Conservation (phyloP, 371 early-diverging fungal species). For the Mortierella sp. region DNA sequence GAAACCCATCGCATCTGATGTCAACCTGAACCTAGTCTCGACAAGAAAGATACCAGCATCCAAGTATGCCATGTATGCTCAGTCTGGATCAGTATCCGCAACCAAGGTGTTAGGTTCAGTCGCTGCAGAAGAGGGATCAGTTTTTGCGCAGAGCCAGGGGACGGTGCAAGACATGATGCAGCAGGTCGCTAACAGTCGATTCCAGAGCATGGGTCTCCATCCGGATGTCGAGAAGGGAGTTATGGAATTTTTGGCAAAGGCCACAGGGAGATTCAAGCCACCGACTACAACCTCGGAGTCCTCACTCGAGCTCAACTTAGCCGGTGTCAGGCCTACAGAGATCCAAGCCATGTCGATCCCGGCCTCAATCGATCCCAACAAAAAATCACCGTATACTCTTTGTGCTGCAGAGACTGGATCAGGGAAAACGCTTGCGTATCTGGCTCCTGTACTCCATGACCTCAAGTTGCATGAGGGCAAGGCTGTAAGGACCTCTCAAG, state of each 20-base stretch:
- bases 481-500: slow-evolving; percentile 66
- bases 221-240: slow-evolving; percentile 66
- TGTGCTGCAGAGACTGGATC: slow-evolving; percentile 98
- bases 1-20: slow-evolving; percentile 60
- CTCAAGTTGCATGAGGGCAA: slow-evolving; percentile 79
- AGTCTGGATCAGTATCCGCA: slow-evolving; percentile 4
- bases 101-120: background rate
- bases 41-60: slow-evolving; percentile 31
- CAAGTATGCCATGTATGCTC: slow-evolving; percentile 27
- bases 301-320: background rate
- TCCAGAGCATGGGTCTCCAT: slow-evolving; percentile 72
- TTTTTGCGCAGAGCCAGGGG: slow-evolving; percentile 42
- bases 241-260: slow-evolving; percentile 56
- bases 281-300: background rate
- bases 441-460: slow-evolving; percentile 87
- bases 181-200: slow-evolving; percentile 63
- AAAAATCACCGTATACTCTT: slow-evolving; percentile 71
- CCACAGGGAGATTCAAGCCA: slow-evolving; percentile 8
- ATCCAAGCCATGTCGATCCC: slow-evolving; percentile 95
- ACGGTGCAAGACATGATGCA: slow-evolving; percentile 60
- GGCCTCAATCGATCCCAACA: slow-evolving; percentile 68
- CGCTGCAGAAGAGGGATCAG: background rate
- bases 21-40: slow-evolving; percentile 38
- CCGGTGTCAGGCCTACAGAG: slow-evolving; percentile 81
- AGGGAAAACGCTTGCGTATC: slow-evolving; percentile 99